Conservation (phyloP, 208 protist genomes). For the Naegleria gruberi region DNA sequence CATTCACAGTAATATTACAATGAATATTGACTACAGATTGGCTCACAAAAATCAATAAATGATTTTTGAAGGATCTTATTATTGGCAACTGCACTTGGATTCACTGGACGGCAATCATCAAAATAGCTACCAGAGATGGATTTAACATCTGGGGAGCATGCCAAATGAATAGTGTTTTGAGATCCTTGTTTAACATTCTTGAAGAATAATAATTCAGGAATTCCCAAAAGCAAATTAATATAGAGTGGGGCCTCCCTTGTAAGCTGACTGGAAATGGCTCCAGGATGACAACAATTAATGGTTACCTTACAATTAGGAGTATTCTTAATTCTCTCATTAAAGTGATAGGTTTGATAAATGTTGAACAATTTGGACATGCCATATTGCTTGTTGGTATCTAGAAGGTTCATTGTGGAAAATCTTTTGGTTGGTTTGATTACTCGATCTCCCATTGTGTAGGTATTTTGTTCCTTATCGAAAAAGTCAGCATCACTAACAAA, state of each 20-base stretch:
- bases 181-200: not conserved
- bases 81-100: not conserved
- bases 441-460: not conserved
- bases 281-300: not conserved
- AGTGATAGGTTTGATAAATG: not conserved
- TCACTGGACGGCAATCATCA: not conserved
- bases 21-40: not conserved
- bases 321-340: not conserved
- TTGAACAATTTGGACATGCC: not conserved
- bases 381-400: not conserved
- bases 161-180: not conserved
- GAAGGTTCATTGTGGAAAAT: not conserved
- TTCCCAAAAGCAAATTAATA: not conserved
- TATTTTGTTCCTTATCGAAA: not conserved
- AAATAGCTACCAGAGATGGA: not conserved
- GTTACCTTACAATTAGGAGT: not conserved
- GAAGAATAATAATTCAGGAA: not conserved
- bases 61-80: not conserved
- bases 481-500: not conserved
- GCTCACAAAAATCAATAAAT: not conserved
- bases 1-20: too few species aligned
- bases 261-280: too few species aligned
- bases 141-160: not conserved
- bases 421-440: not conserved
- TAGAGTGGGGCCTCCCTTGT: not conserved